Conservation (phyloP, 139 green algal species). For the Eudorina sp. region DNA sequence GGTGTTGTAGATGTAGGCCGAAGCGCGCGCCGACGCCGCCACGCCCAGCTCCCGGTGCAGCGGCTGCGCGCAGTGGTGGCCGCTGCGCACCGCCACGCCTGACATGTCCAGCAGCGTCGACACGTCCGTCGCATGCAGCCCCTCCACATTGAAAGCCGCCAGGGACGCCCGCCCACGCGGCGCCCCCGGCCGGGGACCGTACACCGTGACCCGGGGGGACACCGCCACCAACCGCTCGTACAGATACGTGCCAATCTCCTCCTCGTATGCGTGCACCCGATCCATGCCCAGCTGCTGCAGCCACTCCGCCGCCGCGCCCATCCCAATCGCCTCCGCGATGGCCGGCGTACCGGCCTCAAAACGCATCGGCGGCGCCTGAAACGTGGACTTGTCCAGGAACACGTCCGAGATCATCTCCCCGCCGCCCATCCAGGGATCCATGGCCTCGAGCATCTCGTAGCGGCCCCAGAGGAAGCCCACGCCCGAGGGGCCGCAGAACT, state of each 20-base stretch:
- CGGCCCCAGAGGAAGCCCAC: slow-evolving; percentile 98
- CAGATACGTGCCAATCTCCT: slow-evolving; percentile 35
- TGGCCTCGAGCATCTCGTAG: slow-evolving; percentile 87
- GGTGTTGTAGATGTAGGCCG: slow-evolving; percentile 98
- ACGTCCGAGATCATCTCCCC: slow-evolving; percentile 99
- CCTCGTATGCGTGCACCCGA: slow-evolving; percentile 81
- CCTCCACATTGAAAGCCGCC: slow-evolving; percentile 95
- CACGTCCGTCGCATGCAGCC: slow-evolving; percentile 96
- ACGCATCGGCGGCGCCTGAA: slow-evolving; percentile 87
- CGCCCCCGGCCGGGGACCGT: slow-evolving; percentile 82
- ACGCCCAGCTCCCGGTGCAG: slow-evolving; percentile 92
- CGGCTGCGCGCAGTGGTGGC: slow-evolving; percentile 98
- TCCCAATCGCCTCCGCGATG: slow-evolving; percentile 90
- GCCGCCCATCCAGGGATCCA: slow-evolving; percentile 97
- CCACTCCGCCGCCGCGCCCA: slow-evolving; percentile 81
- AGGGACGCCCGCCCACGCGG: slow-evolving; percentile 78
- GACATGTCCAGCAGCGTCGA: slow-evolving; percentile 91
- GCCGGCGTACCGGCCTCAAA: slow-evolving; percentile 98
- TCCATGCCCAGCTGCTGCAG: slow-evolving; percentile 81
- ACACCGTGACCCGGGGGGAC: slow-evolving; percentile 67
- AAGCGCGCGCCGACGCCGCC: slow-evolving; percentile 85
- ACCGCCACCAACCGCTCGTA: slow-evolving; percentile 2
- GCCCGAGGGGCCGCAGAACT: slow-evolving; percentile 97
- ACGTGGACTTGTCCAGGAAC: slow-evolving; percentile 93
- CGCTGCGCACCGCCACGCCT: slow-evolving; percentile 92